Evolutionary conservation across 768 basidiomycete genomes (phyloP).

Genomic region (Suillus sp.): DNA sequence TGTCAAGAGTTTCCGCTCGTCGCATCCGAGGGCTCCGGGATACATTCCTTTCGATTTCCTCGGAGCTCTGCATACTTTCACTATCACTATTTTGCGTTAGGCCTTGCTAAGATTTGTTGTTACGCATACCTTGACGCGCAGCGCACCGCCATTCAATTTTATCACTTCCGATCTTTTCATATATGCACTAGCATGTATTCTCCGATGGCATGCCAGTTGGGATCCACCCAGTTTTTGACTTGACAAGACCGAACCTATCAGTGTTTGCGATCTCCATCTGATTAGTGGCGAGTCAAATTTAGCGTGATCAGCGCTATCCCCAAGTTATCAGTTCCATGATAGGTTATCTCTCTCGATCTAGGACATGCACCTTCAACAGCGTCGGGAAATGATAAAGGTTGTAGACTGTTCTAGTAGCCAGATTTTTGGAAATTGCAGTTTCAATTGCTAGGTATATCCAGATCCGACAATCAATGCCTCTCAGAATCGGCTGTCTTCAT

Average conservation of each 20-base stretch:
- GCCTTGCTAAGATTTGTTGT: neutral
- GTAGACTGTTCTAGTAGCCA: neutral
- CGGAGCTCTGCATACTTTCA: neutral
- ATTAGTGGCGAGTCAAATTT: neutral
- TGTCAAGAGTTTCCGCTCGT: neutral
- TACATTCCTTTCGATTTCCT: neutral
- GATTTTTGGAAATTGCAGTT: neutral
- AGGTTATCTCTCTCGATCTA: neutral
- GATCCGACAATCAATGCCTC: neutral
- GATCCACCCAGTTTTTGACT: neutral
- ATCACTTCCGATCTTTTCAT: neutral
- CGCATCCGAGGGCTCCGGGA: neutral
- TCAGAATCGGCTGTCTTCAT: neutral
- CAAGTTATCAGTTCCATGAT: neutral
- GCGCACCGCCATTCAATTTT: neutral
- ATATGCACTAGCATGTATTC: conserved; percentile 1
- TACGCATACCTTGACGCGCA: neutral
- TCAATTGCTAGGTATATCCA: neutral
- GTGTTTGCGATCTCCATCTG: neutral
- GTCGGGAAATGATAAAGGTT: neutral
- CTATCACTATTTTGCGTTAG: neutral
- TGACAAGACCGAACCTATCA: neutral
- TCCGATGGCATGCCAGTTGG: neutral
- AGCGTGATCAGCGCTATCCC: neutral
- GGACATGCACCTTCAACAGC: neutral